Base-by-base conservation (phyloP, 2,329 filamentous ascomycete species). In the Sporothrix pseudoabietina region DNA sequence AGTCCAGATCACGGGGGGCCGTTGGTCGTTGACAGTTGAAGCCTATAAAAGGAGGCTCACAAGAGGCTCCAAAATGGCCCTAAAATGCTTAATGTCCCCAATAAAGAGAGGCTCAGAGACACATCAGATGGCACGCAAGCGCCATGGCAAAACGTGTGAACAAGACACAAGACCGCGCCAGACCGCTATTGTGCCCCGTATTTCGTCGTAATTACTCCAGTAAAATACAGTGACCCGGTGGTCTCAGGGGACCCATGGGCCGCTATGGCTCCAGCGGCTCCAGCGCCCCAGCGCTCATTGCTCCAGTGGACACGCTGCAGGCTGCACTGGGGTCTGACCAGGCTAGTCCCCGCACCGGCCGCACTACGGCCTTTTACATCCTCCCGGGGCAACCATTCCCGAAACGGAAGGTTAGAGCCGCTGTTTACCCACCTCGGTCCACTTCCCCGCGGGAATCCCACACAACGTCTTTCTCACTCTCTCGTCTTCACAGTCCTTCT, bases 261-360 rank as follows among this genome's bases (percentile, higher is more conserved):
- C 41, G 8, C 41, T 9, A 14, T 44, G 41, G 14, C 44, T 19
- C 14, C 52, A 55, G n/a, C 8, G n/a, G 7, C 52, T 26, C 26
- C 52, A 55, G 52, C 9, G 7, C 52, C 12, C 26, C 52, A 55
- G 52, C 9, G 26, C 26, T 26, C 52, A 55, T 3, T 26, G 26
- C 22, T 9, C 52, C 19, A 54, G 49, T 22, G 49, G n/a, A 54
- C 16, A 54, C 12, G 47, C 47, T 19, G 16, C 14, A 52, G 7
- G 19, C 19, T 55, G 52, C 52, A 55, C 52, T 26, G 26, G 30
- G 55, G 55, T 30, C 55, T 59, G 55, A 35, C 59, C 14, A 68
- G 63, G 63, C 63, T 68, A 68, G 54, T 69, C 66, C 66, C 66
- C 66, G 66, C 66, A 55, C 35, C 66, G 66, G 66, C 66, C 49